phyloP scores from a whole-genome alignment of 306 rosid genomes.

The Quercus suber region DNA sequence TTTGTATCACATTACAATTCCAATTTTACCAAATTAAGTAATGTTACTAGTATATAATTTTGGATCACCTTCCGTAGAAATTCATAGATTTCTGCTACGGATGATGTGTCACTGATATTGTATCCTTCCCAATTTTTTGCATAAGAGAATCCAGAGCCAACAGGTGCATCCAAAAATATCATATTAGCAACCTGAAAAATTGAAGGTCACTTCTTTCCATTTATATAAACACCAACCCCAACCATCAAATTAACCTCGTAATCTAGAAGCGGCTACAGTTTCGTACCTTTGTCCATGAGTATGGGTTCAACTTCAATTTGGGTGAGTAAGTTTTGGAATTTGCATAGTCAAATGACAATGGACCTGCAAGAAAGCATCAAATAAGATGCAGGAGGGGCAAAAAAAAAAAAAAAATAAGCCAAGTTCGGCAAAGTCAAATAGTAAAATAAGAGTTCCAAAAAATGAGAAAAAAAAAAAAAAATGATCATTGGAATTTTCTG shows the following conservation, averaged over 20 bases:
- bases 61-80: conserved; percentile 40
- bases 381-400: too few species aligned
- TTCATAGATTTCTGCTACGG: conserved; percentile 20
- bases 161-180: conserved; percentile 45
- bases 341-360: conserved; percentile 20
- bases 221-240: not conserved
- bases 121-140: conserved; percentile 16
- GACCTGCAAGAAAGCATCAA: conserved; percentile 30
- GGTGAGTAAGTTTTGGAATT: conserved; percentile 28
- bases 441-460: too few species aligned
- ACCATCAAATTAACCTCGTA: too few species aligned
- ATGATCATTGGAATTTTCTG: too few species aligned
- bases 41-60: too few species aligned
- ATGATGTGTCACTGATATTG: conserved; percentile 15
- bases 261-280: not conserved
- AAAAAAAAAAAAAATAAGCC: too few species aligned
- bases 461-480: too few species aligned
- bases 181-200: conserved; percentile 21
- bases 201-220: not conserved
- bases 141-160: conserved; percentile 49
- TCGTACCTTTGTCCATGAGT: conserved; percentile 40
- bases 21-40: too few species aligned
- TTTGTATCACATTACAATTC: too few species aligned
- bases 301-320: conserved; percentile 34
- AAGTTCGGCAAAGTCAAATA: too few species aligned